Base-by-base conservation (phyloP, 2,329 filamentous ascomycete genomes). In the Stemphylium vesicarium region DNA sequence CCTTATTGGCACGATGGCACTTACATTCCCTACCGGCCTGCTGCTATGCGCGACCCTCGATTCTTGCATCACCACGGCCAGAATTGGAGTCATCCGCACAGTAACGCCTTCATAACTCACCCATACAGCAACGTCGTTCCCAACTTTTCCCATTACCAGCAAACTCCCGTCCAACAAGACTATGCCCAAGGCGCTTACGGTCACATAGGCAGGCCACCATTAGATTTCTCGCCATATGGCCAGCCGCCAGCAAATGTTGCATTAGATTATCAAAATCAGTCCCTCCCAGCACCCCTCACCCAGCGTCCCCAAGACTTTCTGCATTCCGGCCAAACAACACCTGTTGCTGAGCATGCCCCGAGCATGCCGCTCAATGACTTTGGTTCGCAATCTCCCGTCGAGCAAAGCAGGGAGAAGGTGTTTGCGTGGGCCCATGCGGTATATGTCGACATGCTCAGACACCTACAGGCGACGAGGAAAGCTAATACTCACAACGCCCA, bases 401-500 rank as follows among this genome's bases (percentile, higher is more conserved):
- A 73, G 3, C 73, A 75, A 47, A 72, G 74, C 40, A 69, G 78
- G 31, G 80, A 82, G 53, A 75, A 70, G 49, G 75, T 78, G 13
- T 82, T 80, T 66, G 73, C 73, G 16, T 79, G 77, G 78, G 78
- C 75, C 13, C 72, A 78, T 57, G 75, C 78, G 31, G 78, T 80
- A 20, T 82, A 82, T 56, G 73, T 80, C 37, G 79, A 82, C 49
- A 73, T 81, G 13, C 72, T 82, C 39, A 79, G 72, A 38, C 81
- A 76, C 63, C 72, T 82, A 5, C 79, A 82, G 53, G 77, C 78
- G 22, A 79, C 77, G 4, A 69, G 78, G 15, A 79, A 77, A 43
- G 66, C 71, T 24, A 74, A 73, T 52, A 67, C 75, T 24, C 72
- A 77, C 9, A 54, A 81, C 51, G 65, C 70, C 8, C 77, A 79